phyloP scores from a whole-genome alignment of 2,329 filamentous ascomycete species.

The Neurospora crassa region DNA sequence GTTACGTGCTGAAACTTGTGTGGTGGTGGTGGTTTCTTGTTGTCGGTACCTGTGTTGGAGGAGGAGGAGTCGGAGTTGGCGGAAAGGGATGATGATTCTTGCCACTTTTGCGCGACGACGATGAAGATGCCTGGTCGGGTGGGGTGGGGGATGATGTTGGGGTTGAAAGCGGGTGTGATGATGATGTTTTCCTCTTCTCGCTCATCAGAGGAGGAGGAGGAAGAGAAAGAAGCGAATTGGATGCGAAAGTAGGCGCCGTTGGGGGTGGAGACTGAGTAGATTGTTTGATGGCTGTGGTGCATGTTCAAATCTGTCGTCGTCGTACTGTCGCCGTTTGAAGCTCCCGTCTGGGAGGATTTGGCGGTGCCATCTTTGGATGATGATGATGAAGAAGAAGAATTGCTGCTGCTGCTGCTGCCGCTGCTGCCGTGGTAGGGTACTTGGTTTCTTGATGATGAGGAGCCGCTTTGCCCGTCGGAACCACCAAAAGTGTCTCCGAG shows the following conservation, averaged over 20 bases:
- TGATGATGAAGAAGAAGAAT: not conserved
- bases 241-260: slow-evolving; percentile 40
- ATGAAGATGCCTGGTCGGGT: slow-evolving; percentile 36
- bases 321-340: not conserved
- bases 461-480: not conserved
- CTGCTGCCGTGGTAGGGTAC: not conserved
- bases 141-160: slow-evolving; percentile 49
- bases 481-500: not conserved
- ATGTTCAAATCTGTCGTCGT: not conserved
- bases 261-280: slow-evolving; percentile 37
- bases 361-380: not conserved
- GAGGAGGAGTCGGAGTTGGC: not conserved
- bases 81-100: no score
- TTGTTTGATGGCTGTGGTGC: slow-evolving; percentile 22
- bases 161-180: slow-evolving; percentile 34
- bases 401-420: no score
- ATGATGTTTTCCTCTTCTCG: no score
- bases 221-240: slow-evolving; percentile 27
- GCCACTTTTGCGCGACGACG: slow-evolving; percentile 35
- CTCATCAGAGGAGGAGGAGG: no score
- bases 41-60: no score
- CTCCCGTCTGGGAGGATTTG: not conserved
- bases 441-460: not conserved
- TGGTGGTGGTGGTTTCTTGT: no score
- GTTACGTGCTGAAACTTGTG: not conserved